Evolutionary conservation across 208 protist species (phyloP).

Genomic region (Novymonas esmeraldas): DNA sequence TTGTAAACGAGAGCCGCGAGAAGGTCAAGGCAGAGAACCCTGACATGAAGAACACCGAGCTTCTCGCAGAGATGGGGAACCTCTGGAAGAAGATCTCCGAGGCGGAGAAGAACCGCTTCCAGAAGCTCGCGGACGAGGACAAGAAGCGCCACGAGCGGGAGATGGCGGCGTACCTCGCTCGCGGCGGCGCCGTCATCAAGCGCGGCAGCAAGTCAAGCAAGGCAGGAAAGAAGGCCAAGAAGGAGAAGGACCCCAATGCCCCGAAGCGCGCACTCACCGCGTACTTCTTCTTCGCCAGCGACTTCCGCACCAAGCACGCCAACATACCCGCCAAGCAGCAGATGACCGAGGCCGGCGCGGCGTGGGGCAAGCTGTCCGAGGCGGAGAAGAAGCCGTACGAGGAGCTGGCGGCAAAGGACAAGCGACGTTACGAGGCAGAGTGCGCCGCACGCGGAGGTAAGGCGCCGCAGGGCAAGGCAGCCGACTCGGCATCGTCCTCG

Average conservation of each 20-base stretch:
- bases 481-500: slow-evolving; percentile 24
- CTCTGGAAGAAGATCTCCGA: slow-evolving; percentile 70
- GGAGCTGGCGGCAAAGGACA: slow-evolving; percentile 77
- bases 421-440: slow-evolving; percentile 82
- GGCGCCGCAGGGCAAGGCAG: slow-evolving; percentile 14
- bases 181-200: slow-evolving; percentile 61
- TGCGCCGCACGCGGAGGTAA: slow-evolving; percentile 32
- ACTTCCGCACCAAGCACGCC: slow-evolving; percentile 71
- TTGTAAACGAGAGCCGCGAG: slow-evolving; percentile 72
- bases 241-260: slow-evolving; percentile 83
- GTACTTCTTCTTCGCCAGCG: slow-evolving; percentile 81
- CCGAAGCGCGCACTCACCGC: slow-evolving; percentile 82
- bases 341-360: slow-evolving; percentile 61
- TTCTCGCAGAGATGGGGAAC: slow-evolving; percentile 64
- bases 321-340: slow-evolving; percentile 62
- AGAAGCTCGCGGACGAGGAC: slow-evolving; percentile 72
- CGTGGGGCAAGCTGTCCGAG: slow-evolving; percentile 68
- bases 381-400: slow-evolving; percentile 84
- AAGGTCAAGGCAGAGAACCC: slow-evolving; percentile 72
- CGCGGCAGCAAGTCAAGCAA: slow-evolving; percentile 53
- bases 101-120: slow-evolving; percentile 73
- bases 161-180: slow-evolving; percentile 71
- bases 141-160: slow-evolving; percentile 82
- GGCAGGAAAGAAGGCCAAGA: slow-evolving; percentile 55
- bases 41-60: slow-evolving; percentile 68